These are phyloP conservation scores for Populus hybrid DNA, from an alignment of 441 rosid species.

Conservation along the genomic window DNA sequence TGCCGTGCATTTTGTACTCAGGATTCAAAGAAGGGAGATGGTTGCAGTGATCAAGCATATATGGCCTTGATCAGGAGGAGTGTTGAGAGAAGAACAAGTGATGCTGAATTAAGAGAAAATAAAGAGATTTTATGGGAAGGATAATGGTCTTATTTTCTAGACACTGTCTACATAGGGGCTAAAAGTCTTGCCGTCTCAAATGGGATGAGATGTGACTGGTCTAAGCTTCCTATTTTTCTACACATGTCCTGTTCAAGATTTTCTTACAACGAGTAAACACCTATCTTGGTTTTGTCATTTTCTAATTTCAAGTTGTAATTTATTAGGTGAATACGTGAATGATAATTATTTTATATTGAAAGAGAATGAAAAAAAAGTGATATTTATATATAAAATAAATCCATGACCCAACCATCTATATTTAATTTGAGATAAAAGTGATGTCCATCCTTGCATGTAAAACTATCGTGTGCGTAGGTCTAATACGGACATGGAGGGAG, in stretches of 20 bases:
- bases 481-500: no score
- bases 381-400: no score
- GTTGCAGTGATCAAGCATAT: not conserved
- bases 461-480: no score
- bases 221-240: conserved; percentile 17
- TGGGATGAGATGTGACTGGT: conserved; percentile 11
- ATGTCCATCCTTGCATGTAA: no score
- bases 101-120: not conserved
- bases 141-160: not conserved
- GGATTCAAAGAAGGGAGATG: conserved; percentile 12
- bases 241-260: conserved; percentile 11
- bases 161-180: not conserved
- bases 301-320: not conserved
- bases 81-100: not conserved
- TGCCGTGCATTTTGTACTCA: not conserved
- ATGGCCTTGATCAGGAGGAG: not conserved
- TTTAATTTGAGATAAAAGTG: no score
- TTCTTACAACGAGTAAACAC: not conserved
- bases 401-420: no score
- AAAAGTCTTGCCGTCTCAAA: conserved; percentile 36
- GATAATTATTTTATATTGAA: no score
- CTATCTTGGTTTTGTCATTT: not conserved
- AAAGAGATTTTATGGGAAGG: not conserved
- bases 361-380: no score
- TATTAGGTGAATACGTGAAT: not conserved